Conservation (phyloP, 495 filamentous ascomycete species). For the Elasticomyces elasticus region DNA sequence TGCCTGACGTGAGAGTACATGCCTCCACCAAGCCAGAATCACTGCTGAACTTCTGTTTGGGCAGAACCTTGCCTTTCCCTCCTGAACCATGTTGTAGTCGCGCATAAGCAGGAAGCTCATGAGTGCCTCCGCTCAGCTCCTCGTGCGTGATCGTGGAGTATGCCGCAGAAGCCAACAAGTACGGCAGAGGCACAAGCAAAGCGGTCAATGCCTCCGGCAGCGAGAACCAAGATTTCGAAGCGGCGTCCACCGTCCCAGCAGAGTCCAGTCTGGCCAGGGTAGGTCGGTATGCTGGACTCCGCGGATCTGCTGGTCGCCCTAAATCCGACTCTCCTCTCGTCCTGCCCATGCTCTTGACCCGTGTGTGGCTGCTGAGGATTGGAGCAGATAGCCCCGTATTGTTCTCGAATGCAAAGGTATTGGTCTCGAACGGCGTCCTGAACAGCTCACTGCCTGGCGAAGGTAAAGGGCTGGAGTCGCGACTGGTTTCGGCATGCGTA, state of each 20-base stretch:
- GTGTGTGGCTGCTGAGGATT: background rate
- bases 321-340: slow-evolving; percentile 20
- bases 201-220: slow-evolving; percentile 21
- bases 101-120: slow-evolving; percentile 1
- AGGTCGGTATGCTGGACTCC: background rate
- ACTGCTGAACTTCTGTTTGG: slow-evolving; percentile 13
- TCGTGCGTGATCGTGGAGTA: slow-evolving; percentile 11
- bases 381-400: background rate
- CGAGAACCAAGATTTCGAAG: slow-evolving; percentile 9
- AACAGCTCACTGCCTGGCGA: background rate
- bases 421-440: slow-evolving; percentile 8
- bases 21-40: slow-evolving; percentile 24
- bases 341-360: slow-evolving; percentile 14
- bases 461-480: slow-evolving; percentile 13
- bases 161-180: slow-evolving; percentile 20
- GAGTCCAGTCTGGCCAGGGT: slow-evolving; percentile 2
- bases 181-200: slow-evolving; percentile 24
- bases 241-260: background rate
- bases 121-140: slow-evolving; percentile 1
- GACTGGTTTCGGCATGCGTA: slow-evolving; percentile 15
- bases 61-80: background rate
- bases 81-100: slow-evolving; percentile 3
- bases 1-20: slow-evolving; percentile 33
- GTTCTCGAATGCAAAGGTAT: slow-evolving; percentile 1
- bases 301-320: slow-evolving; percentile 6